Evolutionary conservation across 768 basidiomycete species (phyloP), one percentile per base, ranked within the genome.

Genomic region (Mycena galopus): DNA sequence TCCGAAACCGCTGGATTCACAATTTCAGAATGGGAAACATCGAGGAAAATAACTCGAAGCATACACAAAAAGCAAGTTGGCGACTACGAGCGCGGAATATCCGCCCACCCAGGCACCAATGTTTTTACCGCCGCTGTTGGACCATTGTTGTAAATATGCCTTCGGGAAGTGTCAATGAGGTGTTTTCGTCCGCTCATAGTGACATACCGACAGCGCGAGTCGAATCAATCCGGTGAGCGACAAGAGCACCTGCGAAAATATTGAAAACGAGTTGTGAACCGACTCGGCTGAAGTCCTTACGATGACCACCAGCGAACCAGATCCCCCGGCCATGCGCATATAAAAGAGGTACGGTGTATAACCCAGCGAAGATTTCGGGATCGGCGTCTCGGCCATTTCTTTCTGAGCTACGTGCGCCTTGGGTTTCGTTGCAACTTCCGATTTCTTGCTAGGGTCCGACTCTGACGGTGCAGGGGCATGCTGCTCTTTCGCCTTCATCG

Each of bases 301-400:
- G 19, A 44, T 44, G 42, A 44, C 42, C 14, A 44, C 14, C 6
- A 63, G 37, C 21, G 62, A 64, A 3, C 62, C 69, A 1, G 53
- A 42, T 37, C 35, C 56, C 2, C 69, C 69, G 3, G 69, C 69
- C 69, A 70, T 70, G 9, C 32, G 32, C 55, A 70, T 39, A 16
- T 58, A 70, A n/a, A 70, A 70, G 6, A 44, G n/a, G 39, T 70
- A 70, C 7, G 69, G 69, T 7, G 62, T 64, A 25, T 11, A 65
- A 2, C 69, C 69, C 14, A 47, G 27, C 37, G 69, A 70, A 32
- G 61, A n/a, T 16, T 56, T 11, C 9, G 62, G 50, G 11, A 70
- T 58, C 1, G 37, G 55, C 4, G 23, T 23, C 23, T 70, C 69
- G 10, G 55, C 51, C 7, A 7, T 32, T 19, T 70, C 69, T n/a